Evolutionary conservation across 371 early-diverging fungal species (phyloP).

Genomic region (Haplosporangium sp.): DNA sequence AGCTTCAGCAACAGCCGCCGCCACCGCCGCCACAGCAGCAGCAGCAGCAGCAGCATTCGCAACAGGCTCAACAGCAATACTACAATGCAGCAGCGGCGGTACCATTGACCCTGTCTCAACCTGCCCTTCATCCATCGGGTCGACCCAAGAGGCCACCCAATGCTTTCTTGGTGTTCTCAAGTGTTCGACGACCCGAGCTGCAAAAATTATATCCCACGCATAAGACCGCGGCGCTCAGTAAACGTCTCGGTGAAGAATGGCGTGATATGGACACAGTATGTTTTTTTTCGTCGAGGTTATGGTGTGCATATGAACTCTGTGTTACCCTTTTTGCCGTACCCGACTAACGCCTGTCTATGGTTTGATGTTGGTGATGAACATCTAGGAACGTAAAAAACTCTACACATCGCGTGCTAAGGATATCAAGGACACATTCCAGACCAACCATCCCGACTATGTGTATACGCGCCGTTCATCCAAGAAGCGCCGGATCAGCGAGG

Average conservation of each 20-base stretch:
- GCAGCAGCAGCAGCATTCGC: constrained; percentile 14
- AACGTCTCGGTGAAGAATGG: constrained; percentile 69
- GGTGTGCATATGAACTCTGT: neutral
- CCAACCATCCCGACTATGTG: constrained; percentile 59
- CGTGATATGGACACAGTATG: constrained; percentile 55
- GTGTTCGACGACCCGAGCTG: constrained; percentile 68
- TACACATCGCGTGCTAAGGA: constrained; percentile 60
- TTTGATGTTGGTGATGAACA: no score
- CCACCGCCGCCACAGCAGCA: constrained; percentile 16
- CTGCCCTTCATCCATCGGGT: constrained; percentile 32
- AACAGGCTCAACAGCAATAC: constrained; percentile 32
- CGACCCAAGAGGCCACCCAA: constrained; percentile 63
- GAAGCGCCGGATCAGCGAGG: constrained; percentile 35
- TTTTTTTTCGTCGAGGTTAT: neutral
- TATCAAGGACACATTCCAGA: constrained; percentile 64
- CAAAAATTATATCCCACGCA: constrained; percentile 60
- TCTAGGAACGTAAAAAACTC: constrained; percentile 43
- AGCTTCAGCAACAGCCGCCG: constrained; percentile 6
- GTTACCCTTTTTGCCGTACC: neutral
- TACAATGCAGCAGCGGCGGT: neutral
- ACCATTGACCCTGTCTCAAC: constrained; percentile 29
- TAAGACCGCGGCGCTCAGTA: constrained; percentile 67
- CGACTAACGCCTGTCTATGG: neutral
- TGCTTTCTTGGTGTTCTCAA: constrained; percentile 64
- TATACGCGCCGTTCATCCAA: constrained; percentile 59